Conservation (phyloP, 345 rosid species). For the Syzygium aqueum region DNA sequence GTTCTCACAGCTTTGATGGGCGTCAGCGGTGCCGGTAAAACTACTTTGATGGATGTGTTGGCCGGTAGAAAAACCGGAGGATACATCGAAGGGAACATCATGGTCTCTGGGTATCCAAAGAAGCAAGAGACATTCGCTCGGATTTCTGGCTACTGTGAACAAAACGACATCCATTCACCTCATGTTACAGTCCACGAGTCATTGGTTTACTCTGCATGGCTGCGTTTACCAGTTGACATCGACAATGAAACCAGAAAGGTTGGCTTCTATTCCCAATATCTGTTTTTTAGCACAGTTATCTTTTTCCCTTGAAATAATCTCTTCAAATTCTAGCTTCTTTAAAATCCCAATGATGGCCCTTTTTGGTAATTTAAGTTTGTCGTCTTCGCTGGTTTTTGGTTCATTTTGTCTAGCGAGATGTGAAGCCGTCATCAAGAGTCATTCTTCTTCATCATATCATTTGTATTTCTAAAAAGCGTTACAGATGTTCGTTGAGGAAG, state of each 20-base stretch:
- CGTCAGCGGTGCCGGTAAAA: constrained; percentile 50
- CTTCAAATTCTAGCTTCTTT: background rate
- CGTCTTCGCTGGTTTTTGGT: background rate
- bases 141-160: constrained; percentile 52
- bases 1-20: constrained; percentile 59
- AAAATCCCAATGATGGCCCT: background rate
- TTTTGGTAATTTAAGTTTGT: background rate
- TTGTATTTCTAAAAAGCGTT: background rate
- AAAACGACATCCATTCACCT: constrained; percentile 55
- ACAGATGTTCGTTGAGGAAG: constrained; percentile 82
- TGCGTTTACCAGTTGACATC: constrained; percentile 32
- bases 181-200: constrained; percentile 44
- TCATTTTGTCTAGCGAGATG: too few relatives aligned
- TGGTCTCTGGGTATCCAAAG: constrained; percentile 41
- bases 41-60: constrained; percentile 51
- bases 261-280: background rate
- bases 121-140: constrained; percentile 59
- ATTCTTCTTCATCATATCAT: background rate
- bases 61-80: constrained; percentile 56
- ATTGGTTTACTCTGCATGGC: constrained; percentile 47
- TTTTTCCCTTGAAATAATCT: background rate
- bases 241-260: constrained; percentile 32
- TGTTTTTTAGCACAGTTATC: background rate
- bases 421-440: background rate
- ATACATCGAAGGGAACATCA: constrained; percentile 32